phyloP scores from a whole-genome alignment of 2,329 filamentous ascomycete species.

The Clonostachys sp. region DNA sequence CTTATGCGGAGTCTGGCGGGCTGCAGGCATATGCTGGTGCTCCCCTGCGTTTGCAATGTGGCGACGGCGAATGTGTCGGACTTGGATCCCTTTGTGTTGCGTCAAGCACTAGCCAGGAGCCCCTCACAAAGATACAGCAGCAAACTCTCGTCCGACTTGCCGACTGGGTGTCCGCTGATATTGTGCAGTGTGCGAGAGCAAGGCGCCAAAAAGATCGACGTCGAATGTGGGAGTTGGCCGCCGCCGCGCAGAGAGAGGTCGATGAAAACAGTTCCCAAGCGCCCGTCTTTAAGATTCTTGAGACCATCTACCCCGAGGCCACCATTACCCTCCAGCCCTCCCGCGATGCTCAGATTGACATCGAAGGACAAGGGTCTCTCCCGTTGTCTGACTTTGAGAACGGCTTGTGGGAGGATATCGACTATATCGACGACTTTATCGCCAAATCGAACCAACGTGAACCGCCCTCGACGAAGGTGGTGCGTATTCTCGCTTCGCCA shows the following conservation, averaged over 20 bases:
- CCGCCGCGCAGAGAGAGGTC: slow-evolving; percentile 9
- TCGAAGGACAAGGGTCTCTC: not conserved
- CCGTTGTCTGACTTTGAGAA: not conserved
- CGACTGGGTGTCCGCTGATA: slow-evolving; percentile 30
- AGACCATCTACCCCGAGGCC: not conserved
- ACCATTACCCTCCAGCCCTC: not conserved
- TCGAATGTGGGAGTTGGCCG: slow-evolving; percentile 26
- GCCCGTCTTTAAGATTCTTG: not conserved
- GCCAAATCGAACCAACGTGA: not conserved
- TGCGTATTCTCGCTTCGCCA: slow-evolving; percentile 28
- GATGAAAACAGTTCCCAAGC: not conserved
- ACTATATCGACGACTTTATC: not conserved
- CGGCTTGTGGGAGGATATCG: not conserved
- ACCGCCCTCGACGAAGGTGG: slow-evolving; percentile 14
- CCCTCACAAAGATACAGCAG: slow-evolving; percentile 19
- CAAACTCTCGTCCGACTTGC: slow-evolving; percentile 15
- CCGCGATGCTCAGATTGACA: not conserved
- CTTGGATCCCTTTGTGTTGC: not conserved
- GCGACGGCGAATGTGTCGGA: not conserved
- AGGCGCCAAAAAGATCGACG: slow-evolving; percentile 31
- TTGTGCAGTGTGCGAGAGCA: slow-evolving; percentile 27
- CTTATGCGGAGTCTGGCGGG: not conserved
- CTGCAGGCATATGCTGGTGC: not conserved
- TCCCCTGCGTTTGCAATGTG: not conserved
- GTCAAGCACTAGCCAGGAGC: slow-evolving; percentile 10